phyloP scores from a whole-genome alignment of 805 yeast species.

The Pichia deserticola region DNA sequence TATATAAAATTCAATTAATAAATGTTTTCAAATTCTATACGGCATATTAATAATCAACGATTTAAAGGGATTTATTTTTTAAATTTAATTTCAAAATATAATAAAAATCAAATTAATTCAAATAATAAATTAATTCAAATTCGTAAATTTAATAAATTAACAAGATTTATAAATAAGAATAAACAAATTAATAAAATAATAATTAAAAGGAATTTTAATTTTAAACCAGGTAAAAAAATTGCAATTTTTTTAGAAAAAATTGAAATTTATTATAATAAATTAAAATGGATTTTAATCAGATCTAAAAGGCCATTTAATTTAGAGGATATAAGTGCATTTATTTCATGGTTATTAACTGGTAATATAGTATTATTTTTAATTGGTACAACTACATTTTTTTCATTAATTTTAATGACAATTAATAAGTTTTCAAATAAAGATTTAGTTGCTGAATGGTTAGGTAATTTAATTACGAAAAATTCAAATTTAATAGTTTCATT shows the following conservation, averaged over 20 bases:
- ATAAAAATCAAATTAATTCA: too few species aligned
- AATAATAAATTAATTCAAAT: too few species aligned
- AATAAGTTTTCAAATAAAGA: slow-evolving; percentile 89
- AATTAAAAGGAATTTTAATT: background rate
- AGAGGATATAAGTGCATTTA: slow-evolving; percentile 87
- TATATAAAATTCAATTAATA: too few species aligned
- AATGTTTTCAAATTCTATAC: background rate
- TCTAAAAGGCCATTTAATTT: slow-evolving; percentile 80
- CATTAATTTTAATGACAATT: slow-evolving; percentile 65
- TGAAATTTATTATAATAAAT: slow-evolving; percentile 15
- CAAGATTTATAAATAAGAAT: too few species aligned
- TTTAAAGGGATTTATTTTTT: too few species aligned
- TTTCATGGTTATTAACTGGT: slow-evolving; percentile 89
- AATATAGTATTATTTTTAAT: slow-evolving; percentile 70
- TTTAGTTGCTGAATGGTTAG: slow-evolving; percentile 70
- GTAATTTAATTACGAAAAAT: slow-evolving; percentile 76
- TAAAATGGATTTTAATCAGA: slow-evolving; percentile 70
- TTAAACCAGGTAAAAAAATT: slow-evolving; percentile 2
- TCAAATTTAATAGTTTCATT: slow-evolving; percentile 78
- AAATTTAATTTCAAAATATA: too few species aligned
- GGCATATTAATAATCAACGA: background rate
- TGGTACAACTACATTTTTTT: slow-evolving; percentile 90
- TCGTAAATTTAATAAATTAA: too few species aligned
- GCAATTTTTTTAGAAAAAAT: background rate
- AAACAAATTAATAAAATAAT: background rate